A percentile compares a stretch with the other conserved stretches of the same genome.
Evolutionary conservation across 441 rosid genomes (phyloP).

Genomic region (Dalechampia spathulata): DNA sequence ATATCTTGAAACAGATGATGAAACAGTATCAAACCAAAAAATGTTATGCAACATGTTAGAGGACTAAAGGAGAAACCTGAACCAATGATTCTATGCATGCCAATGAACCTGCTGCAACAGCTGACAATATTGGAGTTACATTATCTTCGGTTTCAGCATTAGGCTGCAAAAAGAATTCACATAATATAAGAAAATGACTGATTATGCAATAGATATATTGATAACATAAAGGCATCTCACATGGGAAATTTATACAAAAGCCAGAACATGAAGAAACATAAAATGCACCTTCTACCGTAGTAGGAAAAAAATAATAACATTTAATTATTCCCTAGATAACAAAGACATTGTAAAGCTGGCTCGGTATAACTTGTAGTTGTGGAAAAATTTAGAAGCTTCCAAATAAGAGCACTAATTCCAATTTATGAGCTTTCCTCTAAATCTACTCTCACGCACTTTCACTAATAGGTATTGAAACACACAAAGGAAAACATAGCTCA

Average conservation of each 20-base stretch:
- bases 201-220: too few relatives aligned
- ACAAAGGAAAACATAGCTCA: neutral
- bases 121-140: conserved; percentile 76
- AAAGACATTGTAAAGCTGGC: too few relatives aligned
- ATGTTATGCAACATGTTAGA: neutral
- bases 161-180: conserved; percentile 44
- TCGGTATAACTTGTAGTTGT: neutral
- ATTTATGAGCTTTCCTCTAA: neutral
- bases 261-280: too few relatives aligned
- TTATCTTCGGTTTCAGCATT: conserved; percentile 79
- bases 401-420: neutral
- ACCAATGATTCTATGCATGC: conserved; percentile 63
- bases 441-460: neutral
- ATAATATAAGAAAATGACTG: neutral
- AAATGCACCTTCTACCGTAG: too few relatives aligned
- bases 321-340: too few relatives aligned
- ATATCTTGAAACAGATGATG: neutral
- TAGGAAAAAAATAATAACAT: too few relatives aligned
- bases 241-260: too few relatives aligned
- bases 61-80: conserved; percentile 42
- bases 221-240: too few relatives aligned
- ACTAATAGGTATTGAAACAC: neutral
- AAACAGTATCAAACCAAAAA: neutral
- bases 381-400: too few relatives aligned
- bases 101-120: conserved; percentile 85